Percentiles rank a stretch among this genome's conserved stretches.
phyloP scores from a whole-genome alignment of 495 filamentous ascomycete species.

The Penicillium bovifimosum region DNA sequence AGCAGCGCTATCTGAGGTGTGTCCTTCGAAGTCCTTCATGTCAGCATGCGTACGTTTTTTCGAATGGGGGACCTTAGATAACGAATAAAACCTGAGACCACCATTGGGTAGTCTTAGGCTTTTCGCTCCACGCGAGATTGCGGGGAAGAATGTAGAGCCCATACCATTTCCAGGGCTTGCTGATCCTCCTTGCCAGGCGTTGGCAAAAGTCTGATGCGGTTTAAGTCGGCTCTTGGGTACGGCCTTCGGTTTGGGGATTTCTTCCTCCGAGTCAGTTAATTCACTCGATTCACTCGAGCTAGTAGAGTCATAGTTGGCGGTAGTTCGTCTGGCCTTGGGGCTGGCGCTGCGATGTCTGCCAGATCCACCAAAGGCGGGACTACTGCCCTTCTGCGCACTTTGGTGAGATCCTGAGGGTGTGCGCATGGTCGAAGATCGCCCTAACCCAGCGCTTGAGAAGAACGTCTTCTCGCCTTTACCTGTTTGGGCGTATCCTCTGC shows the following conservation, averaged over 20 bases:
- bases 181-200: slow-evolving; percentile 23
- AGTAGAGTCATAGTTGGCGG: slow-evolving; percentile 27
- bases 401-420: slow-evolving; percentile 32
- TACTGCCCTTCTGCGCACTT: slow-evolving; percentile 33
- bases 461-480: slow-evolving; percentile 63
- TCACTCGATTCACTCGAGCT: slow-evolving; percentile 40
- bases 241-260: slow-evolving; percentile 34
- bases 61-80: not conserved
- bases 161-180: slow-evolving; percentile 30
- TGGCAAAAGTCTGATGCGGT: slow-evolving; percentile 31
- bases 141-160: slow-evolving; percentile 5
- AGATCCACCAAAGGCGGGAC: slow-evolving; percentile 23
- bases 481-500: slow-evolving; percentile 63
- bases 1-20: slow-evolving; percentile 36
- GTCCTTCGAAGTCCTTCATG: slow-evolving; percentile 26
- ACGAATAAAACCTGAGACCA: not conserved
- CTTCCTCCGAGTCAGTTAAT: slow-evolving; percentile 27
- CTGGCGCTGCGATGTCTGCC: slow-evolving; percentile 38
- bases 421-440: slow-evolving; percentile 43
- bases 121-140: not conserved
- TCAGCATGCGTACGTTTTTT: slow-evolving; percentile 24
- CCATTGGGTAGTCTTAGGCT: not conserved
- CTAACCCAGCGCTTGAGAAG: slow-evolving; percentile 40
- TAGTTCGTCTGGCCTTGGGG: slow-evolving; percentile 27
- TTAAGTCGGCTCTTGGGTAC: slow-evolving; percentile 41